Conservation (phyloP, 2,329 filamentous ascomycete species). For the Neofusicoccum cordaticola region DNA sequence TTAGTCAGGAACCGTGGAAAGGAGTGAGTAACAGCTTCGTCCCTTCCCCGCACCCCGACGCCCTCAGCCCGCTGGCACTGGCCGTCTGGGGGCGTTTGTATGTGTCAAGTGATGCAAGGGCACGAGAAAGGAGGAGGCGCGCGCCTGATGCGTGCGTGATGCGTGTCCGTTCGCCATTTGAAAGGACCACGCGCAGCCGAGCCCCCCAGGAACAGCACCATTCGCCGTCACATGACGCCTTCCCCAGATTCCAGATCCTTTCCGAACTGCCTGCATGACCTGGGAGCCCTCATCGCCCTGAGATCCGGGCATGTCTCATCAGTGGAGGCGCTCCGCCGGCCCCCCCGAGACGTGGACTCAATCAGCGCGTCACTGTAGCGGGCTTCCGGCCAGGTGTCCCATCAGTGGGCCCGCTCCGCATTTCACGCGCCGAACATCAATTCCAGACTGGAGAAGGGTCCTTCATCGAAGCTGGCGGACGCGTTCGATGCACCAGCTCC, state of each 20-base stretch:
- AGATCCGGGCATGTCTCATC: slow-evolving; percentile 1
- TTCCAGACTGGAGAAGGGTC: background rate
- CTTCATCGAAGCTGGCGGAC: background rate
- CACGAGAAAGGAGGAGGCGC: background rate
- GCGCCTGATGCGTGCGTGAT: slow-evolving; percentile 12
- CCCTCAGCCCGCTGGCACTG: background rate
- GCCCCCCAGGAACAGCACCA: background rate
- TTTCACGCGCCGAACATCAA: background rate
- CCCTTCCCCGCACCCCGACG: slow-evolving; percentile 2
- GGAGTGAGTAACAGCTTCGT: slow-evolving; percentile 2
- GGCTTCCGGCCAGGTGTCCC: background rate
- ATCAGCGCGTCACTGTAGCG: background rate
- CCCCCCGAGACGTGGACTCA: background rate
- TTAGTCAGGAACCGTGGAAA: slow-evolving; percentile 1
- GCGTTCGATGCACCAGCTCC: background rate
- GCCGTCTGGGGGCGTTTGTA: slow-evolving; percentile 6
- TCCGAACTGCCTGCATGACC: background rate
- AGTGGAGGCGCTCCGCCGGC: background rate
- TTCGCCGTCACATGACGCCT: slow-evolving; percentile 11
- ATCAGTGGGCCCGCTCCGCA: background rate
- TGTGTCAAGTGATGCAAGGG: slow-evolving; percentile 16
- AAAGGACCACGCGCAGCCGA: background rate
- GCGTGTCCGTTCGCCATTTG: slow-evolving; percentile 10
- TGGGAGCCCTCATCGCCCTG: background rate
- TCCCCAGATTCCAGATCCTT: slow-evolving; percentile 2